A percentile compares a stretch with the other conserved stretches of the same genome.
phyloP scores from a whole-genome alignment of 2,329 filamentous ascomycete species.

The Fusarium sublunatum region DNA sequence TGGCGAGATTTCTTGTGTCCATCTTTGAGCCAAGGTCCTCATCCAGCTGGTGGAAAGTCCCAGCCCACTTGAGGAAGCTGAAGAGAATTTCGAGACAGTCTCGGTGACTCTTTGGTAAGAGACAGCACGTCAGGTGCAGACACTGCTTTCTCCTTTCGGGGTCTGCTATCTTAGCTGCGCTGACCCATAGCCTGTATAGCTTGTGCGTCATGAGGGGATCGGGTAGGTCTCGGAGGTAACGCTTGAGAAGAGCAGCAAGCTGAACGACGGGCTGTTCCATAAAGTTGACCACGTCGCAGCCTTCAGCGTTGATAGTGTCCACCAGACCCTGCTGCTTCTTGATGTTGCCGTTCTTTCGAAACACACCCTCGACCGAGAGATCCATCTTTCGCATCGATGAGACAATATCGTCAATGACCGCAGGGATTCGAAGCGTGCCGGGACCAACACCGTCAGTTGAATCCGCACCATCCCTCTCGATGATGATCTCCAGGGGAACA shows the following conservation, averaged over 20 bases:
- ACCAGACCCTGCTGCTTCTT: constrained; percentile 89
- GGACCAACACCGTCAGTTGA: constrained; percentile 98
- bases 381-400: constrained; percentile 98
- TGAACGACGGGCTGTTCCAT: constrained; percentile 92
- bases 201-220: constrained; percentile 96
- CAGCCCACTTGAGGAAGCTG: constrained; percentile 96
- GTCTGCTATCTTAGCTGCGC: constrained; percentile 87
- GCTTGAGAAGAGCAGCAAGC: constrained; percentile 91
- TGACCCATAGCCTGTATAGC: constrained; percentile 89
- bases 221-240: constrained; percentile 92
- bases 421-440: constrained; percentile 87
- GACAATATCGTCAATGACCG: constrained; percentile 94
- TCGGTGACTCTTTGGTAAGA: constrained; percentile 90
- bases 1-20: constrained; percentile 97
- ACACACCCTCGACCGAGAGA: constrained; percentile 97
- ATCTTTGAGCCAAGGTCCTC: constrained; percentile 98
- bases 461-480: constrained; percentile 94
- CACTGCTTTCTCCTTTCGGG: constrained; percentile 84
- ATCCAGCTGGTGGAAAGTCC: constrained; percentile 96
- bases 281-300: constrained; percentile 86
- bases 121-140: constrained; percentile 89
- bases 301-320: constrained; percentile 86
- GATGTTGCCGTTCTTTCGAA: constrained; percentile 99
- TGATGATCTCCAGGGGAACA: constrained; percentile 85
- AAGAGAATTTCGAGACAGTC: constrained; percentile 96